Evolutionary conservation across 2,329 filamentous ascomycete genomes (phyloP), one percentile per base, ranked within the genome.

Genomic region (Penicillium aurantiogriseum): DNA sequence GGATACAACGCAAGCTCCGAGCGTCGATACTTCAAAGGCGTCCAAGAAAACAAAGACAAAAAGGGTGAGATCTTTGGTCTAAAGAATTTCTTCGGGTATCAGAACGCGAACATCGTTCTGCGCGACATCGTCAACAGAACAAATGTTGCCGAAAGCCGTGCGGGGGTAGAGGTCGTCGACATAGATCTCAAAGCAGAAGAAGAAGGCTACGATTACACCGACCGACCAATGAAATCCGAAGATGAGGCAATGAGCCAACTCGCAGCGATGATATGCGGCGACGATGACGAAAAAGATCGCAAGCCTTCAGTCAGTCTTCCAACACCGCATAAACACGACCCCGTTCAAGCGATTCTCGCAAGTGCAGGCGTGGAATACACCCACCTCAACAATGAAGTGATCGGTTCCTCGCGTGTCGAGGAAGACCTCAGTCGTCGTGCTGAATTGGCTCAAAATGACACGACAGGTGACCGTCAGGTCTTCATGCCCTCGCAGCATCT

Each of bases 91-190:
- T 91, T 99, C 66, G 86, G 86, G 0, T 97, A 91, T 61, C 87
- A 91, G 62, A 85, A 86, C 47, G 85, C 92, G 63, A 89, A 89
- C 58, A 84, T 95, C 13, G 82, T 97, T 15, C 82, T 97, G 5
- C 85, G 90, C n/a, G 91, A 97, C 55, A 97, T 99, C 65, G 91
- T 99, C 67, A 96, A 97, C 79, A 96, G 97, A 75, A 97, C 94
- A 29, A 99, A 99, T 68, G 87, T 99, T 51, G 94, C 94, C 4
- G 94, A 99, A 77, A 91, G 91, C 42, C 90, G 88, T 69, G 91
- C 89, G 0, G 93, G 92, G 0, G 89, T 97, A 10, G 83, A 85
- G 29, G 85, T 97, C 31, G 81, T 88, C n/a, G 88, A 90, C 53
- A 82, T 96, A 19, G 86, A 95, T 58, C 80, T 90, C 66, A 83